Percentiles rank a stretch among this genome's conserved stretches.
Conservation (phyloP, 768 basidiomycete species). For the Trametes maxima region DNA sequence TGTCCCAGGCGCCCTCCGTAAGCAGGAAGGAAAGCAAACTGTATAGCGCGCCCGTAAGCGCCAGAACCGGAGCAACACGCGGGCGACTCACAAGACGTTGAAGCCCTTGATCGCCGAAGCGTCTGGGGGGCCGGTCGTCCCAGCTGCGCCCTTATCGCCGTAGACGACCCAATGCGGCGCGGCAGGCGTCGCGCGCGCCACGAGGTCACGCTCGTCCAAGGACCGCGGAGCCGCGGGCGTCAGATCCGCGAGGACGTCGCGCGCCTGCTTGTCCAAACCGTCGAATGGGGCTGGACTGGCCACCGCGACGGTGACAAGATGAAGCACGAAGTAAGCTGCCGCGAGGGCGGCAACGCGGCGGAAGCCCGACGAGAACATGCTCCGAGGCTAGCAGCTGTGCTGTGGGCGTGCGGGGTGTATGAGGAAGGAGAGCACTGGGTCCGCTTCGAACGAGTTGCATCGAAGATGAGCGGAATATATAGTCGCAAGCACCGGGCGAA, state of each 20-base stretch:
- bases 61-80: background rate
- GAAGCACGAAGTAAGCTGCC: conserved; percentile 11
- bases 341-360: conserved; percentile 12
- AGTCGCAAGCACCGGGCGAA: background rate
- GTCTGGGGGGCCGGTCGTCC: conserved; percentile 42
- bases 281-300: conserved; percentile 9
- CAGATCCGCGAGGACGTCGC: conserved; percentile 10
- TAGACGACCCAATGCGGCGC: conserved; percentile 46
- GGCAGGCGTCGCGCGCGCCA: conserved; percentile 23
- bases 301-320: background rate
- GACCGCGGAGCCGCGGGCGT: background rate
- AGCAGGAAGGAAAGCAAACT: conserved; percentile 48
- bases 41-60: background rate
- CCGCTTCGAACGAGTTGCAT: background rate
- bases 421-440: background rate
- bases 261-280: conserved; percentile 1
- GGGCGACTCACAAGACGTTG: conserved; percentile 37
- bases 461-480: background rate
- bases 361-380: conserved; percentile 17
- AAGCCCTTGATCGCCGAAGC: conserved; percentile 38
- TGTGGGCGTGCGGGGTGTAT: background rate
- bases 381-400: background rate
- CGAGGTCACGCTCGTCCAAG: conserved; percentile 10
- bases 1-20: conserved; percentile 43
- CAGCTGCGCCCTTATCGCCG: conserved; percentile 40